Evolutionary conservation across 2,329 filamentous ascomycete genomes (phyloP).

Genomic region (Arthrobotrys musiformis): DNA sequence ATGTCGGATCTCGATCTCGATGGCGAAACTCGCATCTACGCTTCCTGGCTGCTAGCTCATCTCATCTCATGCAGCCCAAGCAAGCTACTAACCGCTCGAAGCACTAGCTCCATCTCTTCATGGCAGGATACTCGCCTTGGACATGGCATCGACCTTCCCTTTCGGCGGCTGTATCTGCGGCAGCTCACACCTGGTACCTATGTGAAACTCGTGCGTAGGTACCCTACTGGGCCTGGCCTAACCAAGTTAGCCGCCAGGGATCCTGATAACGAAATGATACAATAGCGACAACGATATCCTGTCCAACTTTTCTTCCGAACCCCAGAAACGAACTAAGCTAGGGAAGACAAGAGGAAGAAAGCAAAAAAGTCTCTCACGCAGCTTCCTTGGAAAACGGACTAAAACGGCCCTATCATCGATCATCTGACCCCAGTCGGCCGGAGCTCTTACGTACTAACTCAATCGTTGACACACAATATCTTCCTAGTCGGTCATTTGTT

Average conservation of each 20-base stretch:
- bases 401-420: slow-evolving; percentile 42
- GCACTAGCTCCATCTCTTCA: slow-evolving; percentile 22
- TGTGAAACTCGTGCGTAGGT: neutral
- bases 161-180: slow-evolving; percentile 23
- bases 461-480: slow-evolving; percentile 55
- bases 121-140: neutral
- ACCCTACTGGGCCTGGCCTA: slow-evolving; percentile 10
- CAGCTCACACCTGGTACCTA: slow-evolving; percentile 29
- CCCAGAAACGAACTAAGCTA: too few species aligned
- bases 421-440: slow-evolving; percentile 45
- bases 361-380: slow-evolving; percentile 24
- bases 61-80: slow-evolving; percentile 6
- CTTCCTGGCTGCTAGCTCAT: too few species aligned
- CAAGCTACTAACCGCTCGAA: neutral
- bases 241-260: neutral
- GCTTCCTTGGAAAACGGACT: slow-evolving; percentile 12
- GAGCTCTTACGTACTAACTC: slow-evolving; percentile 48
- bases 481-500: slow-evolving; percentile 45
- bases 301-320: neutral
- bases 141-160: slow-evolving; percentile 24
- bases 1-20: neutral
- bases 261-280: slow-evolving; percentile 28
- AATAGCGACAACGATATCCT: slow-evolving; percentile 17
- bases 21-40: neutral
- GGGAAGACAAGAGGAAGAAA: too few species aligned